Conservation (phyloP, 331 rosid genomes). For the Ulmus americana region DNA sequence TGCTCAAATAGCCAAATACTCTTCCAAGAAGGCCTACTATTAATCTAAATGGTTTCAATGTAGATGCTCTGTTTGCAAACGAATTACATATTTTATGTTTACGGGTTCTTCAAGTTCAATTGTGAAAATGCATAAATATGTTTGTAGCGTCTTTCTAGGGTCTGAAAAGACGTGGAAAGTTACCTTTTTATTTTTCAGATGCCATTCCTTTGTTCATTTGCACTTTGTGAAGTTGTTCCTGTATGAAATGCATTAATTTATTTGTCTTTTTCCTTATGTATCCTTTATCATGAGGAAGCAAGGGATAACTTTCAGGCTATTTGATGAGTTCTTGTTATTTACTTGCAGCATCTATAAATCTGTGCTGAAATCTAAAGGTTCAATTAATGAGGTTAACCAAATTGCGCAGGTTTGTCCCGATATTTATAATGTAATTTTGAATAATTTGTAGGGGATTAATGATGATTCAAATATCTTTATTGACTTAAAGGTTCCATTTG, state of each 20-base stretch:
- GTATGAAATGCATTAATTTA: constrained; percentile 4
- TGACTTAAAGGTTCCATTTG: constrained; percentile 25
- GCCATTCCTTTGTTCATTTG: background rate
- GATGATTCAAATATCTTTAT: constrained; percentile 26
- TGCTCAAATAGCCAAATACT: no score
- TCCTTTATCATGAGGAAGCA: constrained; percentile 12
- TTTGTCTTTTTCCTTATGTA: constrained; percentile 10
- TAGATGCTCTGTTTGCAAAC: no score
- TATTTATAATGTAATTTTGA: constrained; percentile 22
- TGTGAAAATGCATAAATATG: no score
- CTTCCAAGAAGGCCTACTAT: no score
- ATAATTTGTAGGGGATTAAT: constrained; percentile 18
- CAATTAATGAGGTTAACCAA: constrained; percentile 81
- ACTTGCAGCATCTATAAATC: constrained; percentile 73
- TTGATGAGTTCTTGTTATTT: constrained; percentile 19
- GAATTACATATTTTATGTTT: no score
- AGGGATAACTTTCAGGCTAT: constrained; percentile 16
- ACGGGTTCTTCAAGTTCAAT: no score
- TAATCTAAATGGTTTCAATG: no score
- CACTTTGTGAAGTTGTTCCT: background rate
- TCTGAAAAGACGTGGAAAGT: no score
- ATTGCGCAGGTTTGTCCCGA: constrained; percentile 78
- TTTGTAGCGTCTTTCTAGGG: no score
- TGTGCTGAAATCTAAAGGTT: constrained; percentile 70
- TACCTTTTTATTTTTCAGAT: no score